A percentile compares a stretch with the other conserved stretches of the same genome.
Conservation (phyloP, 1,284 basidiomycete species). For the Lignosus rhinocerotis region DNA sequence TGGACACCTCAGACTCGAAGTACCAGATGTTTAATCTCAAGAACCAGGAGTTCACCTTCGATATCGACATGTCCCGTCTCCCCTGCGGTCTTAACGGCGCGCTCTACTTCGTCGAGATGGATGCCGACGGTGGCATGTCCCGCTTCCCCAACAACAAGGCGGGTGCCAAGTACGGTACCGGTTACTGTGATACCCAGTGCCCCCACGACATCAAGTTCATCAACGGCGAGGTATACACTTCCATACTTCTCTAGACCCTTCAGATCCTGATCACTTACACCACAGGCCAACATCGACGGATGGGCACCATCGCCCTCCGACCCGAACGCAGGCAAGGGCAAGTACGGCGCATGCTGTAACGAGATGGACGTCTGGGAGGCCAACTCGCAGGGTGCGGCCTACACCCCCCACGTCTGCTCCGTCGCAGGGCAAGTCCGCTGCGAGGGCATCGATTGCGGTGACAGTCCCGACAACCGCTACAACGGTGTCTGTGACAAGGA, state of each 20-base stretch:
- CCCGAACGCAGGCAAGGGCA: conserved; percentile 46
- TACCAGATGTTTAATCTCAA: conserved; percentile 55
- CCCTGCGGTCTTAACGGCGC: conserved; percentile 59
- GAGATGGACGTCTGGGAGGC: conserved; percentile 63
- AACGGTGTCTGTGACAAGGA: conserved; percentile 49
- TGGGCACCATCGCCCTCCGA: conserved; percentile 42
- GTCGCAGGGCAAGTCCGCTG: conserved; percentile 42
- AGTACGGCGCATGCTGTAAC: conserved; percentile 50
- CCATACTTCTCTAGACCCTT: background rate
- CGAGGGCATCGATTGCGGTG: conserved; percentile 41
- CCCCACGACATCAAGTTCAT: conserved; percentile 57
- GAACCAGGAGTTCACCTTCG: conserved; percentile 60
- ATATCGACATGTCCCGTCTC: conserved; percentile 56
- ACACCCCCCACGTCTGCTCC: conserved; percentile 49
- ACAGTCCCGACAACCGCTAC: conserved; percentile 37
- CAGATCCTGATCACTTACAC: background rate
- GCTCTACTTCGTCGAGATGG: conserved; percentile 44
- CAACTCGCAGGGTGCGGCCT: conserved; percentile 47
- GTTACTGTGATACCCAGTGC: conserved; percentile 56
- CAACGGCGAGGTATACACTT: conserved; percentile 40
- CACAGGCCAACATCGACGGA: conserved; percentile 45
- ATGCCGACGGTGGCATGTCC: conserved; percentile 39
- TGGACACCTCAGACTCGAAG: conserved; percentile 40
- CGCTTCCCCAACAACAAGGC: conserved; percentile 45
- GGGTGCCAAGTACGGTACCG: conserved; percentile 54